Base-by-base conservation (phyloP, 2,329 filamentous ascomycete genomes). In the Colletotrichum noveboracense region DNA sequence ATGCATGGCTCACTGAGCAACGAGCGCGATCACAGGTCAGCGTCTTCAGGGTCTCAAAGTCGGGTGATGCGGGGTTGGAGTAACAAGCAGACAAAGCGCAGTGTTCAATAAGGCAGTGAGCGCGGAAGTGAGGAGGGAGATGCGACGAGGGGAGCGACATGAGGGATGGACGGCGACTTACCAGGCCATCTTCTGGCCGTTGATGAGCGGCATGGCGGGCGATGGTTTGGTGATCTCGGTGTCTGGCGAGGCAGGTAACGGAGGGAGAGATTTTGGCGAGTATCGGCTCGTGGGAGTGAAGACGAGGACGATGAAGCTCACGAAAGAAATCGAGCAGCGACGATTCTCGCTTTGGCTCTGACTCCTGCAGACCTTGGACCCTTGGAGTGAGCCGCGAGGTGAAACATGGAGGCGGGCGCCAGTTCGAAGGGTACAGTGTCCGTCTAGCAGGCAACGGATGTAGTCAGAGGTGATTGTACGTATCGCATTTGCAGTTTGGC, bases 171-270 rank as follows among this genome's bases (percentile, higher is more conserved):
- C 81, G 26, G 30, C 34, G 66, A 70, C 92, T 80, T 89, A 94
- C 93, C 93, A 94, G 82, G 93, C 93, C 89, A 94, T 94, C 85
- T 93, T 94, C 83, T 92, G 88, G 77, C 93, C 93, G 80, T 94
- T 91, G 79, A 94, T 92, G 65, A 93, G 87, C 81, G 92, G 91
- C 93, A 94, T 94, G 71, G 82, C 87, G 82, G 71, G 65, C 36
- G 64, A 36, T 43, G 60, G 14, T 38, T 56, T 24, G 26, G 48
- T 21, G 48, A 58, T 38, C 28, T 69, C 66, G 36, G 26, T 66
- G 70, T 70, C 60, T n/a, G 34, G 43, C 38, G 18, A 24, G 56
- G 16, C 28, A 38, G 26, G 43, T 26, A 24, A 73, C 32, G 43
- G 26, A 56, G n/a, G 21, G 6, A 38, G 30, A 21, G 10, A 36